Percentiles rank a stretch among this genome's conserved stretches.
phyloP scores from a whole-genome alignment of 2,329 filamentous ascomycete species.

The Claviceps sp. region DNA sequence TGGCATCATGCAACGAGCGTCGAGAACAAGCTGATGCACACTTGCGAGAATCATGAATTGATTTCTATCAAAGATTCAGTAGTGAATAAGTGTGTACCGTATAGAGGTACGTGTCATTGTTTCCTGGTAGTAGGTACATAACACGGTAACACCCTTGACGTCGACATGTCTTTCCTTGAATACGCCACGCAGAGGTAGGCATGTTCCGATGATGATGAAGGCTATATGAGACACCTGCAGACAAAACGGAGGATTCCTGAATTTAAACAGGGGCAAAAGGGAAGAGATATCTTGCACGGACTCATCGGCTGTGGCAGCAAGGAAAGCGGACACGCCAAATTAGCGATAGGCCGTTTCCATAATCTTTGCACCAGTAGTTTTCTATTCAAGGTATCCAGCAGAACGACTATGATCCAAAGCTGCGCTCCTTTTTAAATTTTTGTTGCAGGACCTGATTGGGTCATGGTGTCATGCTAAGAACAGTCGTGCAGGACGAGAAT shows the following conservation, averaged over 20 bases:
- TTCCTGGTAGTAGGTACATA: constrained; percentile 1
- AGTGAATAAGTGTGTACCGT: not conserved
- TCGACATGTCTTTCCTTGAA: constrained; percentile 1
- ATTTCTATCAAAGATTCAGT: not conserved
- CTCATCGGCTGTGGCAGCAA: not conserved
- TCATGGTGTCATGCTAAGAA: no score
- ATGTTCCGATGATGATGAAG: not conserved
- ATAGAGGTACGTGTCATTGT: constrained; percentile 1
- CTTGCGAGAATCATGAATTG: not conserved
- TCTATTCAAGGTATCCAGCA: no score
- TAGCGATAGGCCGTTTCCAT: no score
- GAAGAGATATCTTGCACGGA: not conserved
- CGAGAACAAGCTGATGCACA: not conserved
- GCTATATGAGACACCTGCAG: not conserved
- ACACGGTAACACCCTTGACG: constrained; percentile 4
- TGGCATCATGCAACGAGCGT: not conserved
- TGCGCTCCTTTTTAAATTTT: no score
- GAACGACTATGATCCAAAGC: no score
- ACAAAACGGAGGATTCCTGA: not conserved
- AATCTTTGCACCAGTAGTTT: no score
- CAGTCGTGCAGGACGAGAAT: no score
- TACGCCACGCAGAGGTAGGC: no score
- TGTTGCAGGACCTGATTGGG: no score
- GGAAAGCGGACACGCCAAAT: not conserved
- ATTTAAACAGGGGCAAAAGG: not conserved